Conservation (phyloP, 2,329 filamentous ascomycete genomes). For the Sclerotinia minor region DNA sequence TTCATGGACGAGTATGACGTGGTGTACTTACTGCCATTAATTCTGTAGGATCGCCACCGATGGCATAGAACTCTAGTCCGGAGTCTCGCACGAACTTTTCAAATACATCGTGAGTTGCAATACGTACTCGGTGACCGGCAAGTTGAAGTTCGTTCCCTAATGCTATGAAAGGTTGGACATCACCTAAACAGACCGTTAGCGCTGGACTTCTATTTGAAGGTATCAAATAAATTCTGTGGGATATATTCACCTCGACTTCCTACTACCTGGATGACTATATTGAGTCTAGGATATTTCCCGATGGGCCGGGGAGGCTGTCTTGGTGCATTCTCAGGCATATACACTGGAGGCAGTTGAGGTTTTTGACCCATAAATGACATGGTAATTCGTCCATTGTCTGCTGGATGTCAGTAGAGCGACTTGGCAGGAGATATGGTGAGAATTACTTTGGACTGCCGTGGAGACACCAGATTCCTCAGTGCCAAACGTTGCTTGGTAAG, state of each 20-base stretch:
- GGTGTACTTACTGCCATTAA: constrained; percentile 11
- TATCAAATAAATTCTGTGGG: background rate
- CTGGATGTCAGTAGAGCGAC: background rate
- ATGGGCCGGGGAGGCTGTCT: background rate
- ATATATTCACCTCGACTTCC: constrained; percentile 61
- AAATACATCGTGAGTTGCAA: constrained; percentile 77
- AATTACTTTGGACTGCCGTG: constrained; percentile 3
- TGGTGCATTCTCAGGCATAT: background rate
- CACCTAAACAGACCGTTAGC: constrained; percentile 39
- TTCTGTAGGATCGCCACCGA: constrained; percentile 68
- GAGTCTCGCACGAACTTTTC: constrained; percentile 70
- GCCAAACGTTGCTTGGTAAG: constrained; percentile 4
- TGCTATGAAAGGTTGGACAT: constrained; percentile 76
- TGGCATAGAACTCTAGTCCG: constrained; percentile 74
- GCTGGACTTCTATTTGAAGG: background rate
- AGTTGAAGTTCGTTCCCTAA: constrained; percentile 67
- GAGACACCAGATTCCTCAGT: background rate
- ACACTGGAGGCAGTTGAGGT: constrained; percentile 27
- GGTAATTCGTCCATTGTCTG: constrained; percentile 33
- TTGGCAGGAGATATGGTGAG: background rate
- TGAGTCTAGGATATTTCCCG: constrained; percentile 48
- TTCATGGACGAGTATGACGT: too few species aligned
- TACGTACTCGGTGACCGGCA: constrained; percentile 70
- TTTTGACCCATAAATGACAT: constrained; percentile 27
- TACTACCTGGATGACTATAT: constrained; percentile 82